Conservation (phyloP, 2,329 filamentous ascomycete genomes). For the Atkinsonella hypoxylon region DNA sequence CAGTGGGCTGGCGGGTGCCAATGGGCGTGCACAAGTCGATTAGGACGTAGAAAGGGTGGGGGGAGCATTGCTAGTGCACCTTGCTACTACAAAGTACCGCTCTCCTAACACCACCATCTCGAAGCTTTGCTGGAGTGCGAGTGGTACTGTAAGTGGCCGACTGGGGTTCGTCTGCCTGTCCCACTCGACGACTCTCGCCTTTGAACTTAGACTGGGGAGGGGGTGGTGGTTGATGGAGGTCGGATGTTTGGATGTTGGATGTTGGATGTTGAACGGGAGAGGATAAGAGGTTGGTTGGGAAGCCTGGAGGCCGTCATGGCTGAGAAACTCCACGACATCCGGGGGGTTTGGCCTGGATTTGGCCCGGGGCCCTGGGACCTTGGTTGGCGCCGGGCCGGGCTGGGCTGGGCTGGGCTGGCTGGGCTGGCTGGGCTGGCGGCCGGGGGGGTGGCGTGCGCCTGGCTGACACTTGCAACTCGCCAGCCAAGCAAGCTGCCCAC, state of each 20-base stretch:
- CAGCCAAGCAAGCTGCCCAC: slow-evolving; percentile 1
- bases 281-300: neutral
- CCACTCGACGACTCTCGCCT: neutral
- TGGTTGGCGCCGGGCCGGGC: slow-evolving; percentile 1
- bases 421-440: neutral
- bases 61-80: neutral
- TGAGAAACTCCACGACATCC: neutral
- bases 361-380: neutral
- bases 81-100: neutral
- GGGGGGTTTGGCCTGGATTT: slow-evolving; percentile 1
- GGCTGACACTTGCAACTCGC: neutral
- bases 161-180: neutral
- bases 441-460: neutral
- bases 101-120: neutral
- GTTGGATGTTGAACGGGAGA: neutral
- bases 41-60: neutral
- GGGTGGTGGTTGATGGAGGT: neutral
- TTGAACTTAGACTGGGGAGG: neutral
- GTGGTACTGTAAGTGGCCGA: neutral
- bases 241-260: neutral
- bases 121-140: neutral
- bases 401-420: no score
- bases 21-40: slow-evolving; percentile 1
- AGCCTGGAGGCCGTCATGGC: neutral
- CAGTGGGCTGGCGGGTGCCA: slow-evolving; percentile 2